phyloP scores from a whole-genome alignment of 805 yeast genomes.

The Candida rishiriensis region DNA sequence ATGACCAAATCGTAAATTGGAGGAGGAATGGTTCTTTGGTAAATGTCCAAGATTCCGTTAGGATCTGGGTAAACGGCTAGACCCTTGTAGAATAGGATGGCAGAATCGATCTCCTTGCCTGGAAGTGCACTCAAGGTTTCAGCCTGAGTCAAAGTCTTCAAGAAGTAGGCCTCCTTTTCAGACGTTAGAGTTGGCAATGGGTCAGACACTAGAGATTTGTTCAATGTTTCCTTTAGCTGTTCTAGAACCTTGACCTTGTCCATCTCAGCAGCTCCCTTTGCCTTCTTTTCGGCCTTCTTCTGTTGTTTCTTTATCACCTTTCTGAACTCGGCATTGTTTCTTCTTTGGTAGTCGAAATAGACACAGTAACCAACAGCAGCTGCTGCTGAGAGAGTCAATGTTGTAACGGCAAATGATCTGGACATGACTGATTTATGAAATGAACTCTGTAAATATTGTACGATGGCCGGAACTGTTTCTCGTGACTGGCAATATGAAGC shows the following conservation, averaged over 20 bases:
- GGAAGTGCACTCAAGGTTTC: conserved; percentile 70
- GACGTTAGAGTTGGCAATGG: conserved; percentile 70
- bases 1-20: conserved; percentile 78
- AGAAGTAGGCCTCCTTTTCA: conserved; percentile 74
- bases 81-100: conserved; percentile 89
- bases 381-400: conserved; percentile 46
- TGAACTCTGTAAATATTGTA: background rate
- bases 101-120: conserved; percentile 74
- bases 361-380: conserved; percentile 65
- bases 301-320: conserved; percentile 61
- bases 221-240: conserved; percentile 56
- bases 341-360: conserved; percentile 90
- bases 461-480: no score
- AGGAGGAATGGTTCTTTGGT: conserved; percentile 83
- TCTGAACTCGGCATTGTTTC: conserved; percentile 80
- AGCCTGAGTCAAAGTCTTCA: conserved; percentile 78
- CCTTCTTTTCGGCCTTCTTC: conserved; percentile 54
- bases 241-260: conserved; percentile 57
- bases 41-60: conserved; percentile 81
- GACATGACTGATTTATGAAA: conserved; percentile 18
- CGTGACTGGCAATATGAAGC: no score
- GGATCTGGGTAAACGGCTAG: conserved; percentile 93
- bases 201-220: conserved; percentile 57
- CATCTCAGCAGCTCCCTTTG: conserved; percentile 50
- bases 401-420: conserved; percentile 29